Percentiles rank a stretch among this genome's conserved stretches.
These are phyloP conservation scores for Malus hybrid DNA, from an alignment of 331 rosid species.

Conservation along the genomic window DNA sequence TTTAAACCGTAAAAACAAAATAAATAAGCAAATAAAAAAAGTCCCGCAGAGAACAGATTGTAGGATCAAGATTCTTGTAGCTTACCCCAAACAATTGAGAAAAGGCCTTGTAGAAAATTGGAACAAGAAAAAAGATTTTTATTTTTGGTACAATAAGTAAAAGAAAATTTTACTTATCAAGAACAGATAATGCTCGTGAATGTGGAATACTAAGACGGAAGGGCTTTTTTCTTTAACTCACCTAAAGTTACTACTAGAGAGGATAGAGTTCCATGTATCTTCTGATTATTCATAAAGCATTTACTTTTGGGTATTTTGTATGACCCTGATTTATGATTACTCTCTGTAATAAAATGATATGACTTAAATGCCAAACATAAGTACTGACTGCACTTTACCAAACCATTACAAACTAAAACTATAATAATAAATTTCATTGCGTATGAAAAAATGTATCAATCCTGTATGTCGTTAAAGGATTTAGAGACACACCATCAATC, in stretches of 20 bases:
- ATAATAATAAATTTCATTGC: neutral
- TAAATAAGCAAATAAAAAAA: neutral
- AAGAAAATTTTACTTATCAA: neutral
- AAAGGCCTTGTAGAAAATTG: neutral
- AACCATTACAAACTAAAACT: neutral
- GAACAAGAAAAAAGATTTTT: neutral
- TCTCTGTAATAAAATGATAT: neutral
- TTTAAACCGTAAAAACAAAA: neutral
- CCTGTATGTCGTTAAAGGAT: neutral
- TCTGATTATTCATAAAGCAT: neutral
- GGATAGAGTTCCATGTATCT: neutral
- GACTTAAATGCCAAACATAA: neutral
- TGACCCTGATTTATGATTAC: neutral
- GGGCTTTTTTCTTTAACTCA: neutral
- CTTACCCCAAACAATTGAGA: neutral
- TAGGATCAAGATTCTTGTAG: neutral
- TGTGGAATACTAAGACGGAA: neutral
- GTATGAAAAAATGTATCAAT: slow-evolving; percentile 5
- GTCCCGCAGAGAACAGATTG: neutral
- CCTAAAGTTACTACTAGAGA: neutral
- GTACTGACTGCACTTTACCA: neutral
- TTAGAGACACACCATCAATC: slow-evolving; percentile 31
- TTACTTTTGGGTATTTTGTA: neutral
- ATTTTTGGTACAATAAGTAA: neutral
- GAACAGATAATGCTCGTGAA: neutral